Percentiles rank a stretch among this genome's conserved stretches.
Evolutionary conservation across 352 stramenopile genomes (phyloP).

Genomic region (Hyaloperonospora arabidopsidis): DNA sequence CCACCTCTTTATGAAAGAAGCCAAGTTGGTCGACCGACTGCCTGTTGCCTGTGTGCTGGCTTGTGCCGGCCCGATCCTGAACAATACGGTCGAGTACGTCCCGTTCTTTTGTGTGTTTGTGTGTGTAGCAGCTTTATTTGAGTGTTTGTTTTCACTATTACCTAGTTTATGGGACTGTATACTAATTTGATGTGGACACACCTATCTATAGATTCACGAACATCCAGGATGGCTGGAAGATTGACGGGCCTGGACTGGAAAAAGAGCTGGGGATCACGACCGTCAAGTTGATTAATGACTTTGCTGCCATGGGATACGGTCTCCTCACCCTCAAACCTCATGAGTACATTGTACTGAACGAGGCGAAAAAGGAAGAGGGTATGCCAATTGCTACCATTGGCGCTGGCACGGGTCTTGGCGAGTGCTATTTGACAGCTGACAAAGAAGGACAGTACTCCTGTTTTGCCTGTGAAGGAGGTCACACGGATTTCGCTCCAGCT

Average conservation of each 20-base stretch:
- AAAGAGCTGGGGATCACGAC: constrained; percentile 75
- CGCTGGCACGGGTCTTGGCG: constrained; percentile 92
- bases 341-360: constrained; percentile 88
- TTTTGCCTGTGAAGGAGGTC: constrained; percentile 90
- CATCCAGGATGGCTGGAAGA: constrained; percentile 87
- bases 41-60: constrained; percentile 64
- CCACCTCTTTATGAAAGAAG: constrained; percentile 90
- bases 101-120: not conserved
- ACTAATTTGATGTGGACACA: constrained; percentile 3
- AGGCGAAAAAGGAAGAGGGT: constrained; percentile 50
- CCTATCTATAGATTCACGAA: constrained; percentile 81
- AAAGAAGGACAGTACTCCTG: constrained; percentile 85
- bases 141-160: no score
- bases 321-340: constrained; percentile 91
- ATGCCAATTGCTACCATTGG: constrained; percentile 93
- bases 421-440: constrained; percentile 92
- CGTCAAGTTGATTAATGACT: constrained; percentile 95
- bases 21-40: constrained; percentile 60
- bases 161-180: not conserved
- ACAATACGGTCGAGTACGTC: constrained; percentile 73
- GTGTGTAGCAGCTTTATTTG: no score
- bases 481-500: constrained; percentile 91
- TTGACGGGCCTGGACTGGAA: constrained; percentile 76
- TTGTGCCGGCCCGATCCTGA: constrained; percentile 74
- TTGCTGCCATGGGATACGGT: constrained; percentile 95